Evolutionary conservation across 345 rosid genomes (phyloP).

Genomic region (Salix arbutifolia): DNA sequence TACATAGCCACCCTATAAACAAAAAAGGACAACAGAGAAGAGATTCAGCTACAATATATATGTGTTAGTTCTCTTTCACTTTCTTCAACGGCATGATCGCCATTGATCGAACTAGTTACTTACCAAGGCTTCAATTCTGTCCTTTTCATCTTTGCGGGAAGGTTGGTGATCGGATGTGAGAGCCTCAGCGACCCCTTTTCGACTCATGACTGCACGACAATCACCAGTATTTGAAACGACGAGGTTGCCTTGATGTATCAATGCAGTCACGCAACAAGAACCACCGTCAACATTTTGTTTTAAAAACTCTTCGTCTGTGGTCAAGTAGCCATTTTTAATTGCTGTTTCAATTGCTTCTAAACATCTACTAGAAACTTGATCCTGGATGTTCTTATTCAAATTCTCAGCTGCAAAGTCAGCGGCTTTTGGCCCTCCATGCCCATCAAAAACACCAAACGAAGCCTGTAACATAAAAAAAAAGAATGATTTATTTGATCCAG

Average conservation of each 20-base stretch:
- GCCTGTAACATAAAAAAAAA: constrained; percentile 37
- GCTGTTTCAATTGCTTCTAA: constrained; percentile 34
- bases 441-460: constrained; percentile 81
- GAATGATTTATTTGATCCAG: not conserved
- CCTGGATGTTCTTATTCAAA: constrained; percentile 46
- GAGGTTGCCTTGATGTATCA: constrained; percentile 49
- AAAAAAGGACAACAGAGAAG: not conserved
- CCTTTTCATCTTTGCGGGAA: constrained; percentile 52
- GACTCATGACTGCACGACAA: constrained; percentile 74
- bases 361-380: not conserved
- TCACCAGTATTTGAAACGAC: constrained; percentile 77
- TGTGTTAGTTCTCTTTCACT: not conserved
- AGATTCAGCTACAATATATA: not conserved
- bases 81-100: not conserved
- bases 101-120: constrained; percentile 8
- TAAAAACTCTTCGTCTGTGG: constrained; percentile 59
- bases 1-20: constrained; percentile 72
- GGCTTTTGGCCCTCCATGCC: constrained; percentile 80
- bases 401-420: constrained; percentile 74
- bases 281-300: constrained; percentile 58
- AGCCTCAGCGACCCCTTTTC: constrained; percentile 67
- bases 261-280: constrained; percentile 75
- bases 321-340: constrained; percentile 49
- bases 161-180: constrained; percentile 79
- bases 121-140: constrained; percentile 66